Base-by-base conservation (phyloP, 2,329 filamentous ascomycete genomes). In the Ophiosphaerella herpotricha region DNA sequence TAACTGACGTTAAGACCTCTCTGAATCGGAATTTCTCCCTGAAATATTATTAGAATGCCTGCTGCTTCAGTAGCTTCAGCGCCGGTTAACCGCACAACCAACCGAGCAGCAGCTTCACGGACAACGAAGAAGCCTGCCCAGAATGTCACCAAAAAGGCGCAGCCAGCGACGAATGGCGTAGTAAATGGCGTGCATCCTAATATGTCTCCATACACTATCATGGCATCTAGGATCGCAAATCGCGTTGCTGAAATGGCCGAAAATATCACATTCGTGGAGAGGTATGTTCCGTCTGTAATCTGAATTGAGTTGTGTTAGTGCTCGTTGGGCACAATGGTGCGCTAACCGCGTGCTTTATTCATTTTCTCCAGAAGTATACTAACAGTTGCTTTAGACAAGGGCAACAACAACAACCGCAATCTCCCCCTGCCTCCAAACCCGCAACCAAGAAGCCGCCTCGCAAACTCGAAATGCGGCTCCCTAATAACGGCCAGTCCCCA, bases 181-280 rank as follows among this genome's bases (percentile, higher is more conserved):
- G 52, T 49, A 13, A 73, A 72, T 47, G 69, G 66, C 36, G 53
- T 58, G 12, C 49, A 60, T 31, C 50, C 61, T 4, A 63, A 66
- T 44, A 62, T 73, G 34, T 79, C 77, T 31, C 75, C 78, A 32
- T 80, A 80, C 66, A 75, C 75, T 39, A 79, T 80, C 64, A 80
- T 80, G 78, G 77, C 77, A 7, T 74, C 71, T 38, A 60, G 78
- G 36, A 79, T 80, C 53, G 77, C 77, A 37, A 80, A 80, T 63
- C 71, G 78, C 39, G 77, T 80, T 11, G 78, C 77, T 5, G 78
- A 80, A 58, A 79, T 80, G 77, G 78, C 78, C 7, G 78, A 80
- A 67, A 79, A 78, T 67, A 77, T 78, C 57, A 80, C 78, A 13
- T 79, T 80, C 53, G 75, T 79, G 38, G 77, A 72, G 43, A 66